Evolutionary conservation across 345 rosid species (phyloP).

Genomic region (Arabis hirsuta): DNA sequence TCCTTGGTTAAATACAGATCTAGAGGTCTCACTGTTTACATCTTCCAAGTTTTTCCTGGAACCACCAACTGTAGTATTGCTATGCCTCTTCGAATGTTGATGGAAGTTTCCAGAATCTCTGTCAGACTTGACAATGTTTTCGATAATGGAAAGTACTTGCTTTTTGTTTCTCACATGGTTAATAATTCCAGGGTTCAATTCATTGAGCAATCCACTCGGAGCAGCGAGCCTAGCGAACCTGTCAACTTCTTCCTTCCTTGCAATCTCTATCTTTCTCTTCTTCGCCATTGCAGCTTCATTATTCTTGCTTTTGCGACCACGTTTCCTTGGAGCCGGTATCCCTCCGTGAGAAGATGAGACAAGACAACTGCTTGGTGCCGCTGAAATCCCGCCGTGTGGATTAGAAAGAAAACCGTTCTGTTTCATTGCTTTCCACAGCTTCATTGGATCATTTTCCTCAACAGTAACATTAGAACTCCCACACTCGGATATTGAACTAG

Average conservation of each 20-base stretch:
- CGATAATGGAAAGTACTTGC: slow-evolving; percentile 94
- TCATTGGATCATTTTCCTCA: slow-evolving; percentile 65
- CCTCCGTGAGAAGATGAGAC: slow-evolving; percentile 64
- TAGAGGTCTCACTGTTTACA: slow-evolving; percentile 23
- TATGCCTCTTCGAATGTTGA: slow-evolving; percentile 14
- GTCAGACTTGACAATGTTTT: slow-evolving; percentile 69
- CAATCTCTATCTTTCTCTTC: slow-evolving; percentile 76
- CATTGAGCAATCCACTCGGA: slow-evolving; percentile 90
- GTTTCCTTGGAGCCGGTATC: slow-evolving; percentile 73
- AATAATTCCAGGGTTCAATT: slow-evolving; percentile 88
- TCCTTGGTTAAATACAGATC: slow-evolving; percentile 26
- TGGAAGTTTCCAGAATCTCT: slow-evolving; percentile 35
- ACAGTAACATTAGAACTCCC: slow-evolving; percentile 62
- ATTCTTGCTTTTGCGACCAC: slow-evolving; percentile 64
- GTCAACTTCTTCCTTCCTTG: slow-evolving; percentile 78
- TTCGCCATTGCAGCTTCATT: slow-evolving; percentile 35
- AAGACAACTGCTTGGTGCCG: slow-evolving; percentile 28
- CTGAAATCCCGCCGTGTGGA: slow-evolving; percentile 36
- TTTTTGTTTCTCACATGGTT: slow-evolving; percentile 90
- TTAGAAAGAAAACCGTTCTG: slow-evolving; percentile 83
- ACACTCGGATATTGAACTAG: slow-evolving; percentile 61
- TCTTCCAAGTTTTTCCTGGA: slow-evolving; percentile 30
- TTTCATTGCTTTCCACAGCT: slow-evolving; percentile 87
- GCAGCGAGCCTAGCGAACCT: slow-evolving; percentile 82
- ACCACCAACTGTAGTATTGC: slow-evolving; percentile 19